Conservation (phyloP, 2,329 filamentous ascomycete genomes). For the Neocucurbitaria cava region DNA sequence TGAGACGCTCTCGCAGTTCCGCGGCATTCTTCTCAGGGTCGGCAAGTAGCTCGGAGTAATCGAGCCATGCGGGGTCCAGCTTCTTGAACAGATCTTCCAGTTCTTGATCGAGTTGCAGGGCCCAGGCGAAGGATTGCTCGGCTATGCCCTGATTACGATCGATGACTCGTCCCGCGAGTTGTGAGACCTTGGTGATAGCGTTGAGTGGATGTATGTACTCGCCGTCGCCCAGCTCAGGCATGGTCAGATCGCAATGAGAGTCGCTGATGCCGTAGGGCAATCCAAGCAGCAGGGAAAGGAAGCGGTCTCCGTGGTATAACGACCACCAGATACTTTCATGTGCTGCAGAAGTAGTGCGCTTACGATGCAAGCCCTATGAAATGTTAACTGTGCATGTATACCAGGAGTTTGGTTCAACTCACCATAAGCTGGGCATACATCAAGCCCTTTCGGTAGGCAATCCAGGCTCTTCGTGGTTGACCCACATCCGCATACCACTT, state of each 20-base stretch:
- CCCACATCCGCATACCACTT: conserved; percentile 64
- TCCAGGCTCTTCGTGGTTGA: conserved; percentile 63
- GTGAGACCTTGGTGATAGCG: conserved; percentile 46
- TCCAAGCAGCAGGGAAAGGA: conserved; percentile 61
- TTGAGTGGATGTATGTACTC: conserved; percentile 38
- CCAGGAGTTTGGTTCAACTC: conserved; percentile 25
- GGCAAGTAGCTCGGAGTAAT: conserved; percentile 37
- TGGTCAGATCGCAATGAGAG: conserved; percentile 45
- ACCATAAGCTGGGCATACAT: conserved; percentile 62
- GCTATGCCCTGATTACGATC: conserved; percentile 51
- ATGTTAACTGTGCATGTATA: conserved; percentile 16
- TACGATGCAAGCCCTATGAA: conserved; percentile 47
- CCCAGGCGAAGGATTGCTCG: conserved; percentile 46
- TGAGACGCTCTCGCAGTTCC: conserved; percentile 47
- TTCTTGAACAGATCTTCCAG: conserved; percentile 49
- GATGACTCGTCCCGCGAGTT: conserved; percentile 53
- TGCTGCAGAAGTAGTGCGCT: conserved; percentile 39
- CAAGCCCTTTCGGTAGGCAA: conserved; percentile 58
- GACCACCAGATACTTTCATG: conserved; percentile 52
- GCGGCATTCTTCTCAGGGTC: conserved; percentile 43
- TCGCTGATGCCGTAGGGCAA: conserved; percentile 57
- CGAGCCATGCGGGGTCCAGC: conserved; percentile 50
- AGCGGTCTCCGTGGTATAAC: conserved; percentile 56
- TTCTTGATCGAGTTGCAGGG: conserved; percentile 53
- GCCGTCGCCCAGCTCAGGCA: conserved; percentile 33